Conservation (phyloP, 139 green algal genomes). For the Chloropicon primus region DNA sequence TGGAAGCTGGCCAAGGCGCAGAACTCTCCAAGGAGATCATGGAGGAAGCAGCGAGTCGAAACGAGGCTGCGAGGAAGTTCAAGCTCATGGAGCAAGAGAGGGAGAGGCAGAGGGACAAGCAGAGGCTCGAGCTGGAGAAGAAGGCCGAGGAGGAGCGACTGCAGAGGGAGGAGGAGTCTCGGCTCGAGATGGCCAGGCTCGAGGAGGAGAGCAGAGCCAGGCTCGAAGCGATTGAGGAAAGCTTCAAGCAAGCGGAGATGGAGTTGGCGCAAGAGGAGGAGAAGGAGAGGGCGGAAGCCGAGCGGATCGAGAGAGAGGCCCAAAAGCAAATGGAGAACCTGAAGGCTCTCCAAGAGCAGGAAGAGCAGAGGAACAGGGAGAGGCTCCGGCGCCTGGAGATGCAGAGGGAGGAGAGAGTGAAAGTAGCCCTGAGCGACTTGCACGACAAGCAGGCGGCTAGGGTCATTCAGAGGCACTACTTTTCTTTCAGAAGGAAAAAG, state of each 20-base stretch:
- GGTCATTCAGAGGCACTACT: neutral
- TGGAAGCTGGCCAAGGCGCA: neutral
- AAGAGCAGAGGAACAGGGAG: neutral
- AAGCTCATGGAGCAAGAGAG: conserved; percentile 3
- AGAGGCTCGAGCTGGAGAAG: conserved; percentile 3
- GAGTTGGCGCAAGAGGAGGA: conserved; percentile 6
- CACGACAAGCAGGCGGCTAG: neutral
- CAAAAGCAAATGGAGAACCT: neutral
- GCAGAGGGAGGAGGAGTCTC: conserved; percentile 2
- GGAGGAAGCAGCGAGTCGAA: neutral
- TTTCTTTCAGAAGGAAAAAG: neutral
- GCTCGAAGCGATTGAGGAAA: conserved; percentile 2
- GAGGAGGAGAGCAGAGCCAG: neutral
- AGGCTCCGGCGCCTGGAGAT: too few species aligned
- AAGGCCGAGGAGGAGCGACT: conserved; percentile 1
- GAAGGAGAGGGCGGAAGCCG: conserved; percentile 1
- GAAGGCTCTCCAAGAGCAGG: conserved; percentile 8
- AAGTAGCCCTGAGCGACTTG: conserved; percentile 29
- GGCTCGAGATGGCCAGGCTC: neutral
- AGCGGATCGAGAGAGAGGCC: neutral
- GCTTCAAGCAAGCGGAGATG: conserved; percentile 1
- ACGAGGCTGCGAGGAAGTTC: neutral
- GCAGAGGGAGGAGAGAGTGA: conserved; percentile 14
- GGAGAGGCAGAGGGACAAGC: conserved; percentile 5
- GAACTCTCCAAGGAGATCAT: neutral